Conservation (phyloP, 257 asterid genomes). For the Osmanthus fragrans region DNA sequence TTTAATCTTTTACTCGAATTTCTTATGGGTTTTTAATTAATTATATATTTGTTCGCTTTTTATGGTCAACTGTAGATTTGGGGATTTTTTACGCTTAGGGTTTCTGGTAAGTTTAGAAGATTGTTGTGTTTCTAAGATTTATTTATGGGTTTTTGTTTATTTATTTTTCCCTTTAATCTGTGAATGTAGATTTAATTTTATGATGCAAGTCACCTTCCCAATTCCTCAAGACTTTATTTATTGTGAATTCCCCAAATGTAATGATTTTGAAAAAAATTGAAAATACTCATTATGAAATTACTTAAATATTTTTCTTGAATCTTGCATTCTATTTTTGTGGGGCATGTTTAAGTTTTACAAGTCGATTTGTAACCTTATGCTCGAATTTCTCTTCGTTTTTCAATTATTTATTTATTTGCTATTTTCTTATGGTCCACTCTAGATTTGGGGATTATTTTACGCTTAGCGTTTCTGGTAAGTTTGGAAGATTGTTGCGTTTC, state of each 20-base stretch:
- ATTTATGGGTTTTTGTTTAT: neutral
- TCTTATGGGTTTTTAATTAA: too few relatives aligned
- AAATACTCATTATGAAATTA: neutral
- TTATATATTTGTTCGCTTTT: neutral
- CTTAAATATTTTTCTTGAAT: constrained; percentile 12
- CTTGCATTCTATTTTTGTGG: neutral
- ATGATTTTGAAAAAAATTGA: neutral
- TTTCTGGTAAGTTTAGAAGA: neutral
- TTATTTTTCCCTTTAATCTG: neutral
- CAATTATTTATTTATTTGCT: constrained; percentile 3
- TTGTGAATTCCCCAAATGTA: neutral
- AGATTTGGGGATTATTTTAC: constrained; percentile 6
- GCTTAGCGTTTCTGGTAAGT: constrained; percentile 2
- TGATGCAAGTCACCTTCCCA: constrained; percentile 1
- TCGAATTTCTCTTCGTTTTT: neutral
- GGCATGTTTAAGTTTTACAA: constrained; percentile 3
- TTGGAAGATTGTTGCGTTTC: constrained; percentile 3
- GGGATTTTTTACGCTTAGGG: constrained; percentile 13
- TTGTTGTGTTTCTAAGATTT: neutral
- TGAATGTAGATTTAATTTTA: constrained; percentile 12
- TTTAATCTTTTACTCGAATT: too few relatives aligned
- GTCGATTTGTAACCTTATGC: constrained; percentile 2
- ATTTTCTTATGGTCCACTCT: neutral
- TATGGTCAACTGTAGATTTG: constrained; percentile 10
- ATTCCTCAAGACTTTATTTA: neutral